These are phyloP conservation scores for Hymenoscyphus fructigenus DNA, from an alignment of 2,329 filamentous ascomycete genomes.

Conservation along the genomic window DNA sequence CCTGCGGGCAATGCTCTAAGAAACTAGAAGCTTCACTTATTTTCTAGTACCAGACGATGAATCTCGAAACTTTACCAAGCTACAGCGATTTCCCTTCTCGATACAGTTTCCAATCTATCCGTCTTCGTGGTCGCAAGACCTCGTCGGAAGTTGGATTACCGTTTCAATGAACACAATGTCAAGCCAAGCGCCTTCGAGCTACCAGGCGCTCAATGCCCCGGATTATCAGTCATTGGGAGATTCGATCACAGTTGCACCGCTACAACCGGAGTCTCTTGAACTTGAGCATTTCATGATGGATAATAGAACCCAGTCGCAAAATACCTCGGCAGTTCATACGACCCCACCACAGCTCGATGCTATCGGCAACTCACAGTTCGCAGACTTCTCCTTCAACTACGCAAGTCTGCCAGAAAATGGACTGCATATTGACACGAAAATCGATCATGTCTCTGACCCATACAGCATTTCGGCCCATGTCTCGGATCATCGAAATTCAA, in stretches of 20 bases:
- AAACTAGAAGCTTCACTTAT: conserved; percentile 6
- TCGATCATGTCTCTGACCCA: conserved; percentile 28
- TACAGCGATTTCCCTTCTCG: conserved; percentile 2
- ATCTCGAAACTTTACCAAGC: conserved; percentile 8
- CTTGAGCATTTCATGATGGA: conserved; percentile 35
- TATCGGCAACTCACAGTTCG: conserved; percentile 43
- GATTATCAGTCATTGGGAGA: conserved; percentile 21
- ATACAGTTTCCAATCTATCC: neutral
- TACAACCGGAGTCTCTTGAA: conserved; percentile 29
- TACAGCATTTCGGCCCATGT: conserved; percentile 26
- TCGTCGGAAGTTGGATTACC: neutral
- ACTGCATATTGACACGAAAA: conserved; percentile 35
- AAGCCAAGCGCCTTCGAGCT: conserved; percentile 21
- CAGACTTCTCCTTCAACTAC: conserved; percentile 54
- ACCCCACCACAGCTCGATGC: conserved; percentile 31
- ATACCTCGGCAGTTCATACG: conserved; percentile 20
- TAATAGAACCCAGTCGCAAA: conserved; percentile 22
- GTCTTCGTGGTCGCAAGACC: conserved; percentile 1
- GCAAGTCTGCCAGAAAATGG: conserved; percentile 44
- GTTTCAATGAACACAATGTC: conserved; percentile 22
- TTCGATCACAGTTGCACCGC: conserved; percentile 17
- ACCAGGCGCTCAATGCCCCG: conserved; percentile 22
- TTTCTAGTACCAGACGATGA: conserved; percentile 11
- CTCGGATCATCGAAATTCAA: conserved; percentile 28
- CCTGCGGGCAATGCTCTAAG: conserved; percentile 7